Base-by-base conservation (phyloP, 2,329 filamentous ascomycete species). In the Myriangium duriaei region DNA sequence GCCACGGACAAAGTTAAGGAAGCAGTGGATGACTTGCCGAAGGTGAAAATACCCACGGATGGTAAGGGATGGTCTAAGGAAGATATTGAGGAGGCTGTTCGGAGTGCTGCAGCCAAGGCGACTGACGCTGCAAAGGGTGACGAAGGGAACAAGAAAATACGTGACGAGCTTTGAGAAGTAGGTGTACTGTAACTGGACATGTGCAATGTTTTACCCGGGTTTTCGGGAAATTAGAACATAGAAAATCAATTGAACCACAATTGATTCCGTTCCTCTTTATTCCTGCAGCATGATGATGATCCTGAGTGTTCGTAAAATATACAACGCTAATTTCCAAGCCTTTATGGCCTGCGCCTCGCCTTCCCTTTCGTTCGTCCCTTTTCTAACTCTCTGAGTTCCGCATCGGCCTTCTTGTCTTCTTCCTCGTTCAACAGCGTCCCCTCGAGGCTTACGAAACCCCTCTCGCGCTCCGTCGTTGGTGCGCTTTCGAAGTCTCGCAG, bases 401-500 rank as follows among this genome's bases (percentile, higher is more conserved):
- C 64, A 32, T 73, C 62, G 18, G 81, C 61, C 16, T 63, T 61
- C 47, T 61, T 64, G 60, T 92, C 85, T 15, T 76, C 78, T 13
- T 74, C 71, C 30, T 71, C 71, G 32, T 70, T 67, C 34, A 94
- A 62, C 71, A 94, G 79, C n/a, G 83, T 92, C 16, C 87, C 88
- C 56, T 91, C 81, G 44, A 95, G 78, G 48, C 80, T 86, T 43
- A 94, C 61, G 54, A 88, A 91, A 9, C 81, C 84, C 43, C 79
- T 79, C 36, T 68, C 68, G 37, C 76, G 75, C 46, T 81, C 83
- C 32, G 76, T 71, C 17, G 54, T 56, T 15, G 46, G 43, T 29
- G 78, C 80, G 1, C 82, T 79, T 49, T 95, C 87, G 45, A 91
- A 83, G 55, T 92, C 84, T 48, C 79, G 76, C 53, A 95, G 84